Conservation (phyloP, 2,329 filamentous ascomycete species). For the Aspergillus sclerotialis region DNA sequence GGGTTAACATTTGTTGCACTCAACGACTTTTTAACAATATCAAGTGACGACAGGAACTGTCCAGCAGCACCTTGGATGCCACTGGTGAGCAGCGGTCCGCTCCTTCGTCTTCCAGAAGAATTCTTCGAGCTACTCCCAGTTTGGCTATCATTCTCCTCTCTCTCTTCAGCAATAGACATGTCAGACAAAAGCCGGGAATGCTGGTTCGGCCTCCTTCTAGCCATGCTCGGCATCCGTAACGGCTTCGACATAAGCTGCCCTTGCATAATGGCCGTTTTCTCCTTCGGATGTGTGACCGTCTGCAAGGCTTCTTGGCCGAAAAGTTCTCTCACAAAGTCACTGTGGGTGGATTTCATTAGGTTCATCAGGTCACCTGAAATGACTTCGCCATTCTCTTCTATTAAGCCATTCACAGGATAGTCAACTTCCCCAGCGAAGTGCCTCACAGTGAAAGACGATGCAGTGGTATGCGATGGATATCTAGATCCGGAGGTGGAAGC, state of each 20-base stretch:
- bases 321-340: constrained; percentile 77
- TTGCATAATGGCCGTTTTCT: constrained; percentile 86
- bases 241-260: constrained; percentile 95
- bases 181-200: constrained; percentile 37
- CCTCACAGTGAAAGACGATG: constrained; percentile 79
- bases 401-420: constrained; percentile 75
- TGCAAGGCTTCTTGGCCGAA: constrained; percentile 95
- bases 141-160: constrained; percentile 30
- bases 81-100: constrained; percentile 33
- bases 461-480: constrained; percentile 74
- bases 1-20: constrained; percentile 76
- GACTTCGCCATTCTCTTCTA: constrained; percentile 94
- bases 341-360: constrained; percentile 80
- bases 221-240: constrained; percentile 84
- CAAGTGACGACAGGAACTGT: constrained; percentile 82
- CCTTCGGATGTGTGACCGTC: constrained; percentile 86
- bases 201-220: constrained; percentile 64
- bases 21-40: constrained; percentile 84
- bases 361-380: constrained; percentile 96
- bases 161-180: constrained; percentile 30
- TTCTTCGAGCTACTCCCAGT: constrained; percentile 22
- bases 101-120: constrained; percentile 20
- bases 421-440: constrained; percentile 97
- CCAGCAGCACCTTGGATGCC: constrained; percentile 76
- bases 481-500: constrained; percentile 80